phyloP scores from a whole-genome alignment of 495 filamentous ascomycete genomes.

The Oleoguttula mirabilis region DNA sequence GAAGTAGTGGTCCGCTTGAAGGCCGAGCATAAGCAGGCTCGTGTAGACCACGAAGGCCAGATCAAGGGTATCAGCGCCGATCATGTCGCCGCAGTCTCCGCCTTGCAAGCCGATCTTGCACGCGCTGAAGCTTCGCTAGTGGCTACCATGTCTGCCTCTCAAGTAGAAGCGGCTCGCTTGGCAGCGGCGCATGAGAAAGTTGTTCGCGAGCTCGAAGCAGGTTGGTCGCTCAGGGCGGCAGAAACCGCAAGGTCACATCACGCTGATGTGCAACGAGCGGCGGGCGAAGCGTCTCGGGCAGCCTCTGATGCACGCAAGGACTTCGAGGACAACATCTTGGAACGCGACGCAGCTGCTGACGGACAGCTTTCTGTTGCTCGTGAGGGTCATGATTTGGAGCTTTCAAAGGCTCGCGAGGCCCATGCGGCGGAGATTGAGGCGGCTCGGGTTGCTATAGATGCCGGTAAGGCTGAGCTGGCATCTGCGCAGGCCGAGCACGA shows the following conservation, averaged over 20 bases:
- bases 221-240: constrained; percentile 11
- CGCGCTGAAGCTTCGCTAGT: too few relatives aligned
- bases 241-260: constrained; percentile 8
- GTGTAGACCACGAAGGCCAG: too few relatives aligned
- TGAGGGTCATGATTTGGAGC: constrained; percentile 5
- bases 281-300: neutral
- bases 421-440: constrained; percentile 3
- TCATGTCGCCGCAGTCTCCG: too few relatives aligned
- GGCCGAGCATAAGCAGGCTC: too few relatives aligned
- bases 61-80: too few relatives aligned
- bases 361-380: constrained; percentile 9
- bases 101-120: too few relatives aligned
- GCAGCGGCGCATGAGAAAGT: neutral
- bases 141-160: too few relatives aligned
- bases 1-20: too few relatives aligned
- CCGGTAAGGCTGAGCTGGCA: constrained; percentile 1
- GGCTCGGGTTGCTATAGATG: neutral
- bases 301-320: neutral
- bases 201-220: constrained; percentile 5
- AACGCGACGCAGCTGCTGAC: constrained; percentile 10
- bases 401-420: constrained; percentile 5
- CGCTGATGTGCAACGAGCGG: constrained; percentile 13
- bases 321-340: constrained; percentile 2
- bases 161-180: neutral
- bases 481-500: constrained; percentile 3